Conservation (phyloP, 306 rosid genomes). For the Vigna radiata region DNA sequence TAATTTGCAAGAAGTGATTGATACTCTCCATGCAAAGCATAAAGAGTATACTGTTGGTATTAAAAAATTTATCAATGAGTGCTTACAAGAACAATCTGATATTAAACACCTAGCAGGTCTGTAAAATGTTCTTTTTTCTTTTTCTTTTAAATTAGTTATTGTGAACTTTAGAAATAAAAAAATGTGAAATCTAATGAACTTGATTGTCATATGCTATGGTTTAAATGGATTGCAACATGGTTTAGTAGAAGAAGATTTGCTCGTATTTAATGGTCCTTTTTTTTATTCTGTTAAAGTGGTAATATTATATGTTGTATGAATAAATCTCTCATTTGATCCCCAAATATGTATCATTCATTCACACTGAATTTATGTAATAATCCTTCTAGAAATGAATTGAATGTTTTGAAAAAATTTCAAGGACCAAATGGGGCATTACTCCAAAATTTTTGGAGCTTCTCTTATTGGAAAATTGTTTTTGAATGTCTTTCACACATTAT, state of each 20-base stretch:
- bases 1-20: slow-evolving; percentile 60
- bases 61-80: slow-evolving; percentile 53
- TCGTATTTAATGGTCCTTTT: slow-evolving; percentile 14
- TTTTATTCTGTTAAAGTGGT: neutral
- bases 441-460: slow-evolving; percentile 13
- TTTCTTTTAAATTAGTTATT: slow-evolving; percentile 24
- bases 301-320: neutral
- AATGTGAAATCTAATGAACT: slow-evolving; percentile 21
- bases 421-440: slow-evolving; percentile 3
- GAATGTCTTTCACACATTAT: neutral
- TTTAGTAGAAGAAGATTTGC: slow-evolving; percentile 21
- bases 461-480: neutral
- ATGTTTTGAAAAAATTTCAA: slow-evolving; percentile 23
- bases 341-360: neutral
- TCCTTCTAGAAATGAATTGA: slow-evolving; percentile 34
- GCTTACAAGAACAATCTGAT: slow-evolving; percentile 64
- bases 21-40: slow-evolving; percentile 71
- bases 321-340: slow-evolving; percentile 6
- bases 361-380: slow-evolving; percentile 28
- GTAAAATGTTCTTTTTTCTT: slow-evolving; percentile 21
- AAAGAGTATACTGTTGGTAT: slow-evolving; percentile 65
- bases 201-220: slow-evolving; percentile 19
- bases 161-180: slow-evolving; percentile 9
- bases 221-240: slow-evolving; percentile 11
- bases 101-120: slow-evolving; percentile 76